These are phyloP conservation scores for Sugiyamaella pinicola DNA, from an alignment of 1,139 yeast species.

Conservation along the genomic window DNA sequence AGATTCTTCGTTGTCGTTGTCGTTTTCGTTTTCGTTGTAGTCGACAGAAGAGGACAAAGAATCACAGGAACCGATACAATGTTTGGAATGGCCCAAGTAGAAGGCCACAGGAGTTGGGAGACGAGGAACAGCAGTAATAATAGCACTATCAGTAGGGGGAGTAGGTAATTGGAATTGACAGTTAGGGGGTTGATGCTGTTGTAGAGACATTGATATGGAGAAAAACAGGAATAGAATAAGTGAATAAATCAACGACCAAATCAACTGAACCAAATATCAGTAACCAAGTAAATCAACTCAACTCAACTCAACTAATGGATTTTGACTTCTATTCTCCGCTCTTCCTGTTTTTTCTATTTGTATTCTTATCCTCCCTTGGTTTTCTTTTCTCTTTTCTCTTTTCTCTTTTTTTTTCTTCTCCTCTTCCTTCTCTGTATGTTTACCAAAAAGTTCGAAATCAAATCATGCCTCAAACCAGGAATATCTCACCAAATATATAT, in stretches of 20 bases:
- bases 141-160: not conserved
- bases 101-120: constrained; percentile 19
- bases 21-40: not conserved
- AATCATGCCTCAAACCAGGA: too few relatives aligned
- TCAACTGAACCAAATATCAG: too few relatives aligned
- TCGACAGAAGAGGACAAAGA: constrained; percentile 14
- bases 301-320: too few relatives aligned
- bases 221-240: too few relatives aligned
- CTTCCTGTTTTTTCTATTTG: too few relatives aligned
- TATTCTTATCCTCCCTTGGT: too few relatives aligned
- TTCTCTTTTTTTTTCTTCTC: too few relatives aligned
- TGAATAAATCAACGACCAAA: too few relatives aligned
- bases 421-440: too few relatives aligned
- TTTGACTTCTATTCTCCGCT: too few relatives aligned
- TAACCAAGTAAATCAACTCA: too few relatives aligned
- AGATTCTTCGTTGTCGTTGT: constrained; percentile 14
- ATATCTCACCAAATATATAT: not conserved
- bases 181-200: not conserved
- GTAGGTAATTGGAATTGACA: not conserved
- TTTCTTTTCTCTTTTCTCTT: too few relatives aligned
- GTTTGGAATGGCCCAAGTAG: constrained; percentile 25
- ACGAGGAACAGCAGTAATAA: not conserved
- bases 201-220: constrained; percentile 7
- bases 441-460: not conserved
- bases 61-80: constrained; percentile 15